Conservation (phyloP, 768 basidiomycete species). For the Lactarius akahatsu region DNA sequence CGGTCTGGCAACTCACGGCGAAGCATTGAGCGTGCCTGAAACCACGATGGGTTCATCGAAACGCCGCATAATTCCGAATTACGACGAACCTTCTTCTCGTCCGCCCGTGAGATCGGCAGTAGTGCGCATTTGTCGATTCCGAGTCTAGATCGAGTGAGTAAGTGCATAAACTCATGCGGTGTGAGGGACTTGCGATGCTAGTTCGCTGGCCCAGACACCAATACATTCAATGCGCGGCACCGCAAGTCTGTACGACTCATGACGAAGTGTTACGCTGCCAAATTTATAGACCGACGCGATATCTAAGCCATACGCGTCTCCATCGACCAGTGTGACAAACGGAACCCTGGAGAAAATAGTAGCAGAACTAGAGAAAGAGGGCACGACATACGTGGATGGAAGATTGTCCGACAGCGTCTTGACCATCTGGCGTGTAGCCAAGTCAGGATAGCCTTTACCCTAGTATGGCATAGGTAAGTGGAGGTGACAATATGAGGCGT, state of each 20-base stretch:
- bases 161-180: background rate
- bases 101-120: slow-evolving; percentile 66
- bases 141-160: slow-evolving; percentile 43
- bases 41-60: background rate
- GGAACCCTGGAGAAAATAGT: slow-evolving; percentile 54
- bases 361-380: background rate
- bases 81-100: slow-evolving; percentile 67
- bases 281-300: slow-evolving; percentile 86
- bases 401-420: slow-evolving; percentile 67
- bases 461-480: slow-evolving; percentile 35
- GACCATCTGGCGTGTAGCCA: slow-evolving; percentile 85
- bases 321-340: slow-evolving; percentile 80
- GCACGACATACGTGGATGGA: slow-evolving; percentile 49
- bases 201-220: slow-evolving; percentile 71
- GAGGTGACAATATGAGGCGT: background rate
- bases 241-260: slow-evolving; percentile 68
- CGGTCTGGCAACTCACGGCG: slow-evolving; percentile 50
- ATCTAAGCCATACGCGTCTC: slow-evolving; percentile 89
- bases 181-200: slow-evolving; percentile 50
- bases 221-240: slow-evolving; percentile 75
- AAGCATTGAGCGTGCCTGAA: slow-evolving; percentile 65
- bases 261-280: slow-evolving; percentile 69
- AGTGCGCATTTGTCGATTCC: slow-evolving; percentile 58
- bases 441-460: slow-evolving; percentile 98
- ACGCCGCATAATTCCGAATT: background rate